Evolutionary conservation across 371 early-diverging fungal species (phyloP).

Genomic region (Smittium mucronatum): DNA sequence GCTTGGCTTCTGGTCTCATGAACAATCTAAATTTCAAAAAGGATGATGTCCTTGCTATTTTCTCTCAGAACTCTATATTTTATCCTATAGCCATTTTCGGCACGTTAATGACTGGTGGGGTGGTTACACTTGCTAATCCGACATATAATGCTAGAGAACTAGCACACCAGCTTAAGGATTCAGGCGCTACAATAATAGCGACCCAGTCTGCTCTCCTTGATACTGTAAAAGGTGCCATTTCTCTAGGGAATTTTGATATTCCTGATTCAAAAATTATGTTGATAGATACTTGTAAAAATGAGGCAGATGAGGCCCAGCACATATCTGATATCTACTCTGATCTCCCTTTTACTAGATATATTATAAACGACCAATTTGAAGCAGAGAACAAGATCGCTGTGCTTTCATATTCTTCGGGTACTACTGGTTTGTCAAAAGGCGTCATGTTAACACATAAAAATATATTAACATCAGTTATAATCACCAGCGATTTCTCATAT

Average conservation of each 20-base stretch:
- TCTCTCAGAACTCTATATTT: constrained; percentile 19
- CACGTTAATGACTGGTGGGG: constrained; percentile 31
- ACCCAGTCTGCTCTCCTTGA: constrained; percentile 17
- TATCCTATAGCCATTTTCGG: constrained; percentile 39
- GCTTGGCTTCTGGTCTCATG: constrained; percentile 8
- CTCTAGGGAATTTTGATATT: background rate
- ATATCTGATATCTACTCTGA: constrained; percentile 6
- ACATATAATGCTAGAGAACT: constrained; percentile 32
- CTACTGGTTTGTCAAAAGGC: constrained; percentile 65
- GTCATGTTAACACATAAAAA: constrained; percentile 72
- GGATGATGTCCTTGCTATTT: constrained; percentile 4
- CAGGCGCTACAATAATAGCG: constrained; percentile 18
- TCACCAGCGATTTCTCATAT: constrained; percentile 26
- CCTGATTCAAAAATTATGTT: constrained; percentile 13
- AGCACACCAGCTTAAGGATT: constrained; percentile 26
- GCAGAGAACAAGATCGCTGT: constrained; percentile 40
- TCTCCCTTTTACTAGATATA: background rate
- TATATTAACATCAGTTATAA: constrained; percentile 49
- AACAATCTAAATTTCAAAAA: constrained; percentile 14
- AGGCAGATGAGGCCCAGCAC: background rate
- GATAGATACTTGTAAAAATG: background rate
- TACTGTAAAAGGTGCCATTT: constrained; percentile 16
- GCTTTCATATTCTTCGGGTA: constrained; percentile 80
- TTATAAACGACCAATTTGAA: background rate
- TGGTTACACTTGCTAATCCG: constrained; percentile 29